Conservation (phyloP, 305 asterid genomes). For the Rubia tinctorum region DNA sequence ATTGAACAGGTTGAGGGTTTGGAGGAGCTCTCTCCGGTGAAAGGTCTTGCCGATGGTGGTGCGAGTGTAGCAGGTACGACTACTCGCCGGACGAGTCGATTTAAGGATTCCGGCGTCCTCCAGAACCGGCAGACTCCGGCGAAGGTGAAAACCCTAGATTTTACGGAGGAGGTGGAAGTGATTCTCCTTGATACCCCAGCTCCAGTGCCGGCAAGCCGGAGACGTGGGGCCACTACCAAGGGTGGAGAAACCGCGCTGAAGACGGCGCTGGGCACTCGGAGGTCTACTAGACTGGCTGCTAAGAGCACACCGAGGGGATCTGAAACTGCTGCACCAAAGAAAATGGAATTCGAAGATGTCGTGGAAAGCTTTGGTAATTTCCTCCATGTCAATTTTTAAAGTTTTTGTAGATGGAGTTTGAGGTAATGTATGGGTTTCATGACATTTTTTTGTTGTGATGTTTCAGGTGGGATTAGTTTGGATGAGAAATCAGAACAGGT, state of each 20-base stretch:
- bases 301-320: slow-evolving; percentile 23
- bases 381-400: not conserved
- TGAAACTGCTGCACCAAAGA: slow-evolving; percentile 18
- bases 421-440: not conserved
- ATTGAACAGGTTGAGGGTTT: slow-evolving; percentile 66
- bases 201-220: slow-evolving; percentile 27
- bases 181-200: slow-evolving; percentile 39
- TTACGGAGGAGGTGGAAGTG: slow-evolving; percentile 26
- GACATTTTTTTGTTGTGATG: not conserved
- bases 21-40: slow-evolving; percentile 53
- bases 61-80: slow-evolving; percentile 19
- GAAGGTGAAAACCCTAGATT: slow-evolving; percentile 41
- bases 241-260: slow-evolving; percentile 33
- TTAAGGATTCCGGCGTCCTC: slow-evolving; percentile 21
- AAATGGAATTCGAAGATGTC: slow-evolving; percentile 31
- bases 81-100: slow-evolving; percentile 36
- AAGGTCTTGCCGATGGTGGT: slow-evolving; percentile 10
- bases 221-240: slow-evolving; percentile 26
- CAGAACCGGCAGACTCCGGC: slow-evolving; percentile 28
- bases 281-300: slow-evolving; percentile 67
- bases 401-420: not conserved
- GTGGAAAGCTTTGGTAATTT: slow-evolving; percentile 33
- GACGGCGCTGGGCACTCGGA: slow-evolving; percentile 39
- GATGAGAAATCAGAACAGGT: slow-evolving; percentile 25
- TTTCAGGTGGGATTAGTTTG: slow-evolving; percentile 30